A percentile compares a stretch with the other conserved stretches of the same genome.
phyloP scores from a whole-genome alignment of 169 alveolate species.

The Babesia ovis region DNA sequence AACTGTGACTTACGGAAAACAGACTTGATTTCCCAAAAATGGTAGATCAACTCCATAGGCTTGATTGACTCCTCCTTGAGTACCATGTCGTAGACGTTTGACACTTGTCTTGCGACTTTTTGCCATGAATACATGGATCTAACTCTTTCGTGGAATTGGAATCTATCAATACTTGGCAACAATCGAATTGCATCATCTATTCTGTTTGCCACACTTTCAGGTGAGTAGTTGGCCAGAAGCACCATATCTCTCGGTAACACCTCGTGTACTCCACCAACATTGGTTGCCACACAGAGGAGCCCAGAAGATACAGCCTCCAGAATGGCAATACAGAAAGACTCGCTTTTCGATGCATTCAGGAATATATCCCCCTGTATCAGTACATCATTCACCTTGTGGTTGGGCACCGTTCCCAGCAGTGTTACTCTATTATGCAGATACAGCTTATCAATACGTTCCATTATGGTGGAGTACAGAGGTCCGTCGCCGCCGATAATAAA shows the following conservation, averaged over 20 bases:
- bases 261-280: constrained; percentile 99
- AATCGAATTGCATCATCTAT: constrained; percentile 73
- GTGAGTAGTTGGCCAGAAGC: constrained; percentile 71
- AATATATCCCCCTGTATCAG: constrained; percentile 96
- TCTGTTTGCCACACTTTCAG: constrained; percentile 65
- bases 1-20: background rate
- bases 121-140: constrained; percentile 78
- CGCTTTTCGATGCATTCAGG: constrained; percentile 97
- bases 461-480: constrained; percentile 89
- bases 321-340: constrained; percentile 98
- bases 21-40: background rate
- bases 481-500: constrained; percentile 96
- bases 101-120: constrained; percentile 61
- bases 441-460: constrained; percentile 91
- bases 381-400: constrained; percentile 90
- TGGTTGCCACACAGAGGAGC: constrained; percentile 93
- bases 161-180: constrained; percentile 52
- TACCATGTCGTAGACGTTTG: constrained; percentile 2
- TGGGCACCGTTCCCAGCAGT: constrained; percentile 89
- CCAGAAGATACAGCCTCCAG: constrained; percentile 99
- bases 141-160: constrained; percentile 65
- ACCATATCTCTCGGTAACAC: constrained; percentile 75
- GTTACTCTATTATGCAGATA: constrained; percentile 92
- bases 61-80: background rate
- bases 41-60: constrained; percentile 4